Conservation (phyloP, 345 rosid genomes). For the Toxicodendron radicans region DNA sequence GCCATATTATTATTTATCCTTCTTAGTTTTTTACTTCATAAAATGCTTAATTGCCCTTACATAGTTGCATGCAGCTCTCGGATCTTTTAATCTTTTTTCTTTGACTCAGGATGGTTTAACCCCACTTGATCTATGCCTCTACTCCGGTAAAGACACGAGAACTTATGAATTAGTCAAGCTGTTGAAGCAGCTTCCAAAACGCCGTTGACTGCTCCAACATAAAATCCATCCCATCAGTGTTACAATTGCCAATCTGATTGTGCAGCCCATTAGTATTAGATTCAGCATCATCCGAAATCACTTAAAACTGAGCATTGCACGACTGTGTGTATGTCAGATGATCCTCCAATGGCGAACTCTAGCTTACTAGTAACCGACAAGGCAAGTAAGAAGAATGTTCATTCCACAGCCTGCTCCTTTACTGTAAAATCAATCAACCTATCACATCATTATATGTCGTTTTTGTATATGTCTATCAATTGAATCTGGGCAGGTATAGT, state of each 20-base stretch:
- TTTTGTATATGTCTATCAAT: background rate
- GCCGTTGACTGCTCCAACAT: slow-evolving; percentile 8
- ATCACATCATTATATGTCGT: background rate
- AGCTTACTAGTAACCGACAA: background rate
- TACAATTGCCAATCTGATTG: background rate
- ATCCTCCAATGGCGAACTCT: background rate
- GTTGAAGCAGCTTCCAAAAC: slow-evolving; percentile 64
- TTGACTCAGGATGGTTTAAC: slow-evolving; percentile 71
- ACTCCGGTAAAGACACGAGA: slow-evolving; percentile 56
- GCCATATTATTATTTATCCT: background rate
- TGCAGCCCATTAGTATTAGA: background rate
- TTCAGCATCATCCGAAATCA: background rate
- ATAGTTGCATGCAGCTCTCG: background rate
- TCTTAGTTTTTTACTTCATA: too few relatives aligned
- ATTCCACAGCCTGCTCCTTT: background rate
- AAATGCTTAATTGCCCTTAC: background rate
- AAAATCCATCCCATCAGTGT: background rate
- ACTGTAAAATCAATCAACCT: background rate
- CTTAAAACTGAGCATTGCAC: background rate
- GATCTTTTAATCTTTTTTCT: background rate
- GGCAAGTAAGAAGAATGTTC: background rate
- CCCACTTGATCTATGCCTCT: slow-evolving; percentile 80
- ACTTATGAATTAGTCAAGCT: slow-evolving; percentile 73
- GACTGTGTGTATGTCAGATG: background rate
- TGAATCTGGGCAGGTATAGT: background rate